Conservation (phyloP, 2,329 filamentous ascomycete genomes). For the Aspergillus melleus region DNA sequence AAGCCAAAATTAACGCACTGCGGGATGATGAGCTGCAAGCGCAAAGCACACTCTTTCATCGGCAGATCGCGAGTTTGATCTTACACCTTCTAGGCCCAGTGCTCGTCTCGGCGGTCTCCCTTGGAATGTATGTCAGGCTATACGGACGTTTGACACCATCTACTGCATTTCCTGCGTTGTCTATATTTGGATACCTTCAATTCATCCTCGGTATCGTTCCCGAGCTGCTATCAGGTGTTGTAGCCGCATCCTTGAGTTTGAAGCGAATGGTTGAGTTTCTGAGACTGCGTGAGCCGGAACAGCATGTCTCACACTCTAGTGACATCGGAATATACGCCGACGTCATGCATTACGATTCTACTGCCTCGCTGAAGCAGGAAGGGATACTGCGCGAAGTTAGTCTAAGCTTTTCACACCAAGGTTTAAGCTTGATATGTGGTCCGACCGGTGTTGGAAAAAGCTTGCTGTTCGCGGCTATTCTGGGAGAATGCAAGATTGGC, state of each 20-base stretch:
- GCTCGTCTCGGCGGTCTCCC: slow-evolving; percentile 68
- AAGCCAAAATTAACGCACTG: slow-evolving; percentile 64
- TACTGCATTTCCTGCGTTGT: slow-evolving; percentile 74
- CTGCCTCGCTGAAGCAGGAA: slow-evolving; percentile 58
- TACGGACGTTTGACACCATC: slow-evolving; percentile 67
- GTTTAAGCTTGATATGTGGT: slow-evolving; percentile 75
- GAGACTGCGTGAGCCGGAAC: slow-evolving; percentile 64
- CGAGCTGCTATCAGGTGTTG: slow-evolving; percentile 67
- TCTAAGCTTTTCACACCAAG: slow-evolving; percentile 66
- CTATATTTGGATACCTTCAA: slow-evolving; percentile 72
- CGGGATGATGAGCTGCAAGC: slow-evolving; percentile 65
- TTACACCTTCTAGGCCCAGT: slow-evolving; percentile 64
- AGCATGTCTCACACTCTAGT: slow-evolving; percentile 27
- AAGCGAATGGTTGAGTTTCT: slow-evolving; percentile 72
- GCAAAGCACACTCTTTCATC: slow-evolving; percentile 65
- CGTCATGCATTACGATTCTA: slow-evolving; percentile 58
- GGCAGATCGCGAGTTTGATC: slow-evolving; percentile 64
- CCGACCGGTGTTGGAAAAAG: slow-evolving; percentile 78
- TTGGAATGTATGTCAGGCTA: slow-evolving; percentile 66
- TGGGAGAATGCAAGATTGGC: slow-evolving; percentile 72
- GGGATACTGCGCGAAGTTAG: neutral
- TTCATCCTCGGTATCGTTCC: slow-evolving; percentile 69
- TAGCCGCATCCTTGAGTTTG: slow-evolving; percentile 73
- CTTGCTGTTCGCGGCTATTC: slow-evolving; percentile 68
- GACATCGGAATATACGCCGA: slow-evolving; percentile 64